Conservation (phyloP, 2,329 filamentous ascomycete species). For the Penicillium sumatraense region DNA sequence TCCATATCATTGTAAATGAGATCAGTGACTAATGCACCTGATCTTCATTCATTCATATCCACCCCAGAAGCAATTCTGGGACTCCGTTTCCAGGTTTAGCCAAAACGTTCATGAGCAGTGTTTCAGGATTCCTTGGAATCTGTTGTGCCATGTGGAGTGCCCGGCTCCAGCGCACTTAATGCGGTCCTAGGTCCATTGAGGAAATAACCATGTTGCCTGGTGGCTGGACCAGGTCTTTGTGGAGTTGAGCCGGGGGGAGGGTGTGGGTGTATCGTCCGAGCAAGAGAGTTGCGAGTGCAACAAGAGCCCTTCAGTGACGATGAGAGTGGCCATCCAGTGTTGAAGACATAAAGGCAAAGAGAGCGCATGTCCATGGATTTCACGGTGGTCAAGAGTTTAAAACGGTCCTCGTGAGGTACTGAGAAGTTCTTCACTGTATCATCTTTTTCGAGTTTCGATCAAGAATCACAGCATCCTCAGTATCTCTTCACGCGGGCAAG, state of each 20-base stretch:
- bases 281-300: neutral
- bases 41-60: neutral
- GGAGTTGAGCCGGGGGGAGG: neutral
- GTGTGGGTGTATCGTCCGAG: neutral
- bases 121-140: neutral
- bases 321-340: slow-evolving; percentile 6
- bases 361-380: neutral
- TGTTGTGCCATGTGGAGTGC: slow-evolving; percentile 1
- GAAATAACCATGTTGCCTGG: neutral
- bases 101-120: neutral
- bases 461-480: slow-evolving; percentile 7
- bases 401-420: neutral
- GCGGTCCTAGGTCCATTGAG: neutral
- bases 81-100: slow-evolving; percentile 7
- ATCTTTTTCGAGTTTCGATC: slow-evolving; percentile 1
- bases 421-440: slow-evolving; percentile 4
- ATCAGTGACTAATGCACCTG: slow-evolving; percentile 2
- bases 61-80: neutral
- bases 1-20: neutral
- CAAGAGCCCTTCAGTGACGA: neutral
- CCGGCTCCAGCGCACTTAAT: neutral
- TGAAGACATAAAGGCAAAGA: slow-evolving; percentile 6
- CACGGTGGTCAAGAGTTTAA: neutral
- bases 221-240: neutral
- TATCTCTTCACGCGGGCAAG: slow-evolving; percentile 35